Evolutionary conservation across 331 rosid genomes (phyloP), one percentile per base, ranked within the genome.

Genomic region (Arachis monticola): DNA sequence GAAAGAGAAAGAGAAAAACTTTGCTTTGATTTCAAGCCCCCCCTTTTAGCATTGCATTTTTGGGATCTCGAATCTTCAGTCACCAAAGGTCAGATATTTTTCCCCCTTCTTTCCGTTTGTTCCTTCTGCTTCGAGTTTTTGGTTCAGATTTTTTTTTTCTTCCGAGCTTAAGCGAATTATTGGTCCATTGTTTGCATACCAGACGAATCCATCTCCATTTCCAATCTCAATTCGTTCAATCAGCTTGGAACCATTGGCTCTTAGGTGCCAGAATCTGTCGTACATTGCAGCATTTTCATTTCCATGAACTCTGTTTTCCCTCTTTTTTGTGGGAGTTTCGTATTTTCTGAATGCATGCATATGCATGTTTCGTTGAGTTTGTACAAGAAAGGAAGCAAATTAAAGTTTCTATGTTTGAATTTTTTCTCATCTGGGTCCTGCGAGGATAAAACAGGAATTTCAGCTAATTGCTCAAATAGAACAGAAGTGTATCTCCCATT

Each of bases 61-160:
- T 69, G 83, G 90, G 90, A 91, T 91, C 95, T 89, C 80, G 90
- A 84, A 81, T 86, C 83, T 76, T 81, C 75, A 76, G 70, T 81
- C 83, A 64, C 10, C 81, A 69, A 77, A 83, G 91, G 95, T 88
- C 56, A 68, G 72, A 41, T 67, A 45, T 80, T 67, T 48, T 13
- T 2, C 64, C 61, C 22, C 56, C 59, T 72, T 31, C 32, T 40
- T 66, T 47, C 12, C 31, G 6, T 53, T 53, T 51, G 1, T 51
- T 10, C 65, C 12, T 68, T 45, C 55, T 2, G 58, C 12, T 11
- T 53, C 6, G 57, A 51, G 57, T 46, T 76, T 81, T 71, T 73
- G 10, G 71, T 14, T 66, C 45, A 3, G 32, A n/a, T 67, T 79
- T 64, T 52, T 2, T 10, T 14, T 8, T 68, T 5, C 9, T 35